Base-by-base conservation (phyloP, 371 early-diverging fungal genomes). In the Mortierella sp. region DNA sequence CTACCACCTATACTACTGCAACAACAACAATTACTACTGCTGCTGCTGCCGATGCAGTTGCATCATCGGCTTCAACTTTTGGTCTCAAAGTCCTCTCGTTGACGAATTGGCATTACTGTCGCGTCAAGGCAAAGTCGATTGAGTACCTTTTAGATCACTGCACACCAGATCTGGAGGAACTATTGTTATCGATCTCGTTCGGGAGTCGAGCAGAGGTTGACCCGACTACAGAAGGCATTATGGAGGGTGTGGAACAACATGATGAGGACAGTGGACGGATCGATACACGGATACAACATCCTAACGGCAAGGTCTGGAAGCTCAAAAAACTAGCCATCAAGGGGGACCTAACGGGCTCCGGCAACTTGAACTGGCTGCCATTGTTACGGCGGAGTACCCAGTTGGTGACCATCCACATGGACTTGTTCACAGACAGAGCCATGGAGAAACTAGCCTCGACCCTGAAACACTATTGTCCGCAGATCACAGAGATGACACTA, bases 131-230 rank as follows among this genome's bases (percentile, higher is more conserved):
- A 4, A 44, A 42, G 21, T 56, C 72, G 46, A 56, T 71, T 3
- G 50, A 71, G 15, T 56, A 64, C 41, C 52, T 71, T 7, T 26
- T 71, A 47, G 44, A 54, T 32, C 64, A 44, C 14, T 71, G 72
- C 27, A 44, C 72, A 9, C 65, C 64, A 0, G 41, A 41, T 1
- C 41, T 71, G 14, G 72, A 71, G 41, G 72, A 64, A 26, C 49
- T 71, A 4, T n/a, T 50, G 21, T 27, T 71, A 6, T 56, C 60
- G 11, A 60, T 64, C 12, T 64, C 71, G 23, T 59, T 44, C 37
- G 64, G 64, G 0, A 71, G 71, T 47, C 32, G 30, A 8, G 62
- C 57, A 1, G 61, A 69, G 47, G 47, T 60, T 30, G 46, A 21
- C 14, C n/a, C 31, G 42, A 24, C 30, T 4, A 23, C 37, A 54